Evolutionary conservation across 306 rosid species (phyloP), one percentile per base, ranked within the genome.

Genomic region (Quercus rubra): DNA sequence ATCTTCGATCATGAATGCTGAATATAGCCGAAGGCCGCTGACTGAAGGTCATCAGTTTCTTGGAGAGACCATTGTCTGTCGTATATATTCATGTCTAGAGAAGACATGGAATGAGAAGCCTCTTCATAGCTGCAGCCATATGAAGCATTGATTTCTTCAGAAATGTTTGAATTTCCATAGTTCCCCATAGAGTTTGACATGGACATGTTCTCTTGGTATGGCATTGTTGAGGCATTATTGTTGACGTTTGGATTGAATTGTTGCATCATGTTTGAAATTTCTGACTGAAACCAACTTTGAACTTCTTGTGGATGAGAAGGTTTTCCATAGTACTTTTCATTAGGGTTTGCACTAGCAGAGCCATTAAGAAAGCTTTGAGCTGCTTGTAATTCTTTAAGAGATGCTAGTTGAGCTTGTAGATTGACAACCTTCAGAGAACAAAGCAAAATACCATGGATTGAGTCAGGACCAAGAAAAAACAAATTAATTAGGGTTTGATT

Each of bases 391-490:
- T 93, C 94, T 86, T 89, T 96, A 5, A 96, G 82, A 83, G 77
- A 86, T 83, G 97, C 92, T 25, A 96, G 85, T 18, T 96, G 98
- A 70, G 98, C 92, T 83, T 96, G 98, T 73, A 96, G 83, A 83
- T 79, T 96, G 5, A 96, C 92, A 79, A 96, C 98, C 99, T 96
- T 78, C 38, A 61, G 58, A 82, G 46, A 70, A 35, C 55, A 51
- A 61, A 83, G 66, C 0, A 80, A 61, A 75, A 74, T 23, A 63
- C 13, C 46, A 72, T 55, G 4, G 52, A 59, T 85, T 35, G 57
- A 49, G 17, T 55, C 30, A 68, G 55, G 52, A 12, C 46, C 35
- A 61, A 61, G 18, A 4, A 52, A 21, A 55, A 61, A 78, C 57
- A 67, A 70, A 57, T 55, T 82, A 70, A 52, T 55, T 82, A 43